Evolutionary conservation across 2,329 filamentous ascomycete species (phyloP).

Genomic region (Sporothrix schenckii): DNA sequence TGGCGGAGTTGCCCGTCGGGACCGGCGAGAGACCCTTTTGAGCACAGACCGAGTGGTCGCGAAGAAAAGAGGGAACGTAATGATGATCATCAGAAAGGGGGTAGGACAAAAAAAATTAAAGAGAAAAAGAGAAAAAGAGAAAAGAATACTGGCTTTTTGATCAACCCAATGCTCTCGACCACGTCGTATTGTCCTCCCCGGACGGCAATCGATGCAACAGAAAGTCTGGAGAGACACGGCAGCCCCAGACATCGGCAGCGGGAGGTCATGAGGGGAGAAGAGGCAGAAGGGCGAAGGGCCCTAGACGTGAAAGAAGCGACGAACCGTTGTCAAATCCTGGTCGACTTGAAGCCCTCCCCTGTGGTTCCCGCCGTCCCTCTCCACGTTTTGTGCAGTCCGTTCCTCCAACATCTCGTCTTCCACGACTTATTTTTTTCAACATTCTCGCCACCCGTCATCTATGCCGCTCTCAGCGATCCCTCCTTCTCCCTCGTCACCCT

Average conservation of each 20-base stretch:
- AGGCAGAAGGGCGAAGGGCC: not conserved
- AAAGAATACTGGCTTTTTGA: not conserved
- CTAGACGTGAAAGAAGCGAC: slow-evolving; percentile 16
- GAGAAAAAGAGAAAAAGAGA: not conserved
- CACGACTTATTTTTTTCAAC: not conserved
- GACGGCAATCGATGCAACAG: slow-evolving; percentile 6
- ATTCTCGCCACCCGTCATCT: not conserved
- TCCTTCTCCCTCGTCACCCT: not conserved
- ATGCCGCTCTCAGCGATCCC: not conserved
- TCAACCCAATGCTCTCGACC: no score
- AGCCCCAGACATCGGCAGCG: not conserved
- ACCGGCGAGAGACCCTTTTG: slow-evolving; percentile 16
- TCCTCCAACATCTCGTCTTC: slow-evolving; percentile 3
- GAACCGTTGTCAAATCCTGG: slow-evolving; percentile 22
- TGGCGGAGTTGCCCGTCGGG: slow-evolving; percentile 15
- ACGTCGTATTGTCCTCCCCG: slow-evolving; percentile 5
- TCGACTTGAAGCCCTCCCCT: not conserved
- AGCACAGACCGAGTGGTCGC: not conserved
- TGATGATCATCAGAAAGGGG: no score
- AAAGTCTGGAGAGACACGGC: slow-evolving; percentile 15
- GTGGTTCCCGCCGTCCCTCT: slow-evolving; percentile 9
- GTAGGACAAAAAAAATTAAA: not conserved
- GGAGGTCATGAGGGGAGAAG: not conserved
- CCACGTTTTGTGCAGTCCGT: slow-evolving; percentile 9
- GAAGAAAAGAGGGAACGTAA: not conserved